phyloP scores from a whole-genome alignment of 2,329 filamentous ascomycete genomes.

The Hymenoscyphus albidus region DNA sequence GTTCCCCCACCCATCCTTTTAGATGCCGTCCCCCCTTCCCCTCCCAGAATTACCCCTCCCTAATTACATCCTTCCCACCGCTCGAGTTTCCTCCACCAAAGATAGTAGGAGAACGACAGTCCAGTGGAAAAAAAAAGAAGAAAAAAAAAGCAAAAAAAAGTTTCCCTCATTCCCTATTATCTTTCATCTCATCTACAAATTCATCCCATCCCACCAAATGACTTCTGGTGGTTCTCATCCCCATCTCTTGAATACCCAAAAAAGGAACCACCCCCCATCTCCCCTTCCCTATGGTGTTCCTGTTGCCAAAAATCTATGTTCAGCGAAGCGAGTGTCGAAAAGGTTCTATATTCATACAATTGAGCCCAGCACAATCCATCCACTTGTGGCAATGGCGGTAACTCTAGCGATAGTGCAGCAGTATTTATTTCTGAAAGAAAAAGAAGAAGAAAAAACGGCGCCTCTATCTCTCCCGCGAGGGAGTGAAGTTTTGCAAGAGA shows the following conservation, averaged over 20 bases:
- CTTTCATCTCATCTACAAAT: background rate
- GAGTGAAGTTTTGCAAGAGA: background rate
- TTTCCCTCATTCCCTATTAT: background rate
- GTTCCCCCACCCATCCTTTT: background rate
- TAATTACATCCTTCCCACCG: background rate
- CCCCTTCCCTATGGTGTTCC: background rate
- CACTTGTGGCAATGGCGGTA: constrained; percentile 22
- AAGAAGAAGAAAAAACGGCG: constrained; percentile 8
- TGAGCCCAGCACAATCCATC: constrained; percentile 30
- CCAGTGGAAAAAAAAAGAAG: background rate
- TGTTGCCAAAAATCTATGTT: constrained; percentile 21
- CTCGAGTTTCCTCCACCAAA: background rate
- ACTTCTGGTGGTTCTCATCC: background rate
- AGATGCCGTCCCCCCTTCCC: background rate
- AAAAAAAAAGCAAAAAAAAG: background rate
- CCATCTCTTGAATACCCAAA: constrained; percentile 8
- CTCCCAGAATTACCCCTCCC: background rate
- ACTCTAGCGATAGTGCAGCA: constrained; percentile 33
- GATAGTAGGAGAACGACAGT: constrained; percentile 6
- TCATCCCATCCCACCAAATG: background rate
- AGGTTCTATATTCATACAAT: constrained; percentile 17
- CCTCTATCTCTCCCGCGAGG: background rate
- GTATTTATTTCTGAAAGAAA: constrained; percentile 23
- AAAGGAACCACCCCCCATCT: background rate
- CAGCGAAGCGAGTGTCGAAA: constrained; percentile 27